A percentile compares a stretch with the other conserved stretches of the same genome.
Evolutionary conservation across 129 eudicot species (phyloP).

Genomic region (Oenanthe sinensis): DNA sequence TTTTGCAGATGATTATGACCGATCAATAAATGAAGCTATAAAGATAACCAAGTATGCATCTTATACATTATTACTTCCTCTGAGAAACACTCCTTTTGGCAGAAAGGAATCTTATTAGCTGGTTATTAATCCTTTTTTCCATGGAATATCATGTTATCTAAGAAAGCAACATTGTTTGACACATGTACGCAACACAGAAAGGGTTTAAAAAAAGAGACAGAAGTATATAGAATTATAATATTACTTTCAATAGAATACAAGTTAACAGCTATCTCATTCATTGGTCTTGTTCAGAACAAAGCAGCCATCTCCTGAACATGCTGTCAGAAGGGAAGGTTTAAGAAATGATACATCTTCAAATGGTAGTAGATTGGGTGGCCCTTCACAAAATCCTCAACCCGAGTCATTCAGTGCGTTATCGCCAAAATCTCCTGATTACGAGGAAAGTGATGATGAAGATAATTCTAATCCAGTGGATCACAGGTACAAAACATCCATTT

Average conservation of each 20-base stretch:
- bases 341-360: conserved; percentile 46
- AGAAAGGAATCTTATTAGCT: neutral
- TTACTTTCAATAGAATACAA: too few species aligned
- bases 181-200: neutral
- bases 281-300: conserved; percentile 32
- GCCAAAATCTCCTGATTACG: conserved; percentile 44
- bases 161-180: neutral
- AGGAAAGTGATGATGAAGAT: conserved; percentile 42
- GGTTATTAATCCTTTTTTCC: neutral
- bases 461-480: conserved; percentile 55
- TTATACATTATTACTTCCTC: neutral
- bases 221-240: neutral
- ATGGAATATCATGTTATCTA: neutral
- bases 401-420: conserved; percentile 44
- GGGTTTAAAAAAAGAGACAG: neutral
- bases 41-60: conserved; percentile 2
- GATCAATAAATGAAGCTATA: conserved; percentile 90
- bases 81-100: neutral
- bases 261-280: neutral
- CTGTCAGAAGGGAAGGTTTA: conserved; percentile 43
- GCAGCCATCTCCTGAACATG: conserved; percentile 60
- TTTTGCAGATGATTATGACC: conserved; percentile 87
- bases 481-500: conserved; percentile 30
- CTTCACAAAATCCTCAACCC: conserved; percentile 30
- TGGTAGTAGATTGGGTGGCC: conserved; percentile 40